Conservation (phyloP, 345 rosid species). For the Brassica carinata region DNA sequence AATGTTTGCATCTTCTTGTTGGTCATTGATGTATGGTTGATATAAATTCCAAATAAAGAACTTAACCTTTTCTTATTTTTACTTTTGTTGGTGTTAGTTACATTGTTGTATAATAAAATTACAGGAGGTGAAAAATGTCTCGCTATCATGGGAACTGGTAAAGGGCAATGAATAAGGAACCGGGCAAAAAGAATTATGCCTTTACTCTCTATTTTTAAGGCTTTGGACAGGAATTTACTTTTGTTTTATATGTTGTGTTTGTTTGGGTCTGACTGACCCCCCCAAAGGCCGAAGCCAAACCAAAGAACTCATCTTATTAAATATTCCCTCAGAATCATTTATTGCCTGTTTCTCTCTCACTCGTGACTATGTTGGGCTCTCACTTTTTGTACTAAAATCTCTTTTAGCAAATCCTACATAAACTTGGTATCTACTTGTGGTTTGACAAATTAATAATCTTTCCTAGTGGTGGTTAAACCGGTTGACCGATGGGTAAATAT, state of each 20-base stretch:
- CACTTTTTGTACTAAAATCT: background rate
- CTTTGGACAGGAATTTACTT: constrained; percentile 37
- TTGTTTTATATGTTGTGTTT: constrained; percentile 44
- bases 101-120: constrained; percentile 18
- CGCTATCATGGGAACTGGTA: constrained; percentile 31
- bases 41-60: constrained; percentile 5
- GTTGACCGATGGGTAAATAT: background rate
- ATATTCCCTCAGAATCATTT: background rate
- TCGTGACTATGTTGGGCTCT: background rate
- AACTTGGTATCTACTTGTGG: background rate
- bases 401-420: background rate
- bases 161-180: constrained; percentile 38
- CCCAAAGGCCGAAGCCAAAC: constrained; percentile 35
- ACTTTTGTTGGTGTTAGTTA: constrained; percentile 2
- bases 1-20: constrained; percentile 13
- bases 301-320: constrained; percentile 18
- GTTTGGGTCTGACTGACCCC: constrained; percentile 41
- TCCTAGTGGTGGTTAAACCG: background rate
- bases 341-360: background rate
- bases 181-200: constrained; percentile 45
- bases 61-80: background rate
- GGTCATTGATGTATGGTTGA: constrained; percentile 7
- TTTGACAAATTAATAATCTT: background rate
- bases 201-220: constrained; percentile 35
- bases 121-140: constrained; percentile 12